Evolutionary conservation across 352 stramenopile species (phyloP).

Genomic region (Globisporangium polare): DNA sequence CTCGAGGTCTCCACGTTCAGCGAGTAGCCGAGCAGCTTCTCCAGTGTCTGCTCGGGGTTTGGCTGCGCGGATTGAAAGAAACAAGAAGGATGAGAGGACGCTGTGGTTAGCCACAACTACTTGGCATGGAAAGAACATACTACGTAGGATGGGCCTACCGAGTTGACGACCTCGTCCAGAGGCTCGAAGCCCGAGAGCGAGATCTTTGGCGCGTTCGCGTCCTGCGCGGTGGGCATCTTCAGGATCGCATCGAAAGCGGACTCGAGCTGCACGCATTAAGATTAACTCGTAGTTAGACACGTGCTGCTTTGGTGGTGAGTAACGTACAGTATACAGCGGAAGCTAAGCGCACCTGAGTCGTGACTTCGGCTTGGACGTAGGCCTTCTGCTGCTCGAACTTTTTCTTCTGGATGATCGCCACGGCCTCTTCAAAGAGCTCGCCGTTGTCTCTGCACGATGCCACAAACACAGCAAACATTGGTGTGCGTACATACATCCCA

Average conservation of each 20-base stretch:
- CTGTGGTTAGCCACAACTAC: background rate
- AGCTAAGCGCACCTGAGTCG: conserved; percentile 36
- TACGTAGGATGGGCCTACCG: background rate
- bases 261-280: conserved; percentile 26
- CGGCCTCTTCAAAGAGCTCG: conserved; percentile 73
- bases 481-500: background rate
- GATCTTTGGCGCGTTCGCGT: conserved; percentile 33
- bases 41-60: conserved; percentile 35
- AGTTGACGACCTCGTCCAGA: conserved; percentile 18
- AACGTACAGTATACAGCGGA: background rate
- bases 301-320: background rate
- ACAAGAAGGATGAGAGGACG: conserved; percentile 6
- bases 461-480: background rate
- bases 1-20: conserved; percentile 68
- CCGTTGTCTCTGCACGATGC: conserved; percentile 41
- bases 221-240: conserved; percentile 36
- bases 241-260: conserved; percentile 58
- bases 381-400: conserved; percentile 82
- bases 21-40: conserved; percentile 62
- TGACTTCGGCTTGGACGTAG: conserved; percentile 62
- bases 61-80: conserved; percentile 15
- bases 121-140: background rate
- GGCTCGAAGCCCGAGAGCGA: conserved; percentile 67
- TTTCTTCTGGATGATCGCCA: conserved; percentile 62
- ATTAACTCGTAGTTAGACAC: background rate